These are phyloP conservation scores for Physcomitrellopsis africana DNA, from an alignment of 225 moss, liverwort and hornwort species.

Conservation along the genomic window DNA sequence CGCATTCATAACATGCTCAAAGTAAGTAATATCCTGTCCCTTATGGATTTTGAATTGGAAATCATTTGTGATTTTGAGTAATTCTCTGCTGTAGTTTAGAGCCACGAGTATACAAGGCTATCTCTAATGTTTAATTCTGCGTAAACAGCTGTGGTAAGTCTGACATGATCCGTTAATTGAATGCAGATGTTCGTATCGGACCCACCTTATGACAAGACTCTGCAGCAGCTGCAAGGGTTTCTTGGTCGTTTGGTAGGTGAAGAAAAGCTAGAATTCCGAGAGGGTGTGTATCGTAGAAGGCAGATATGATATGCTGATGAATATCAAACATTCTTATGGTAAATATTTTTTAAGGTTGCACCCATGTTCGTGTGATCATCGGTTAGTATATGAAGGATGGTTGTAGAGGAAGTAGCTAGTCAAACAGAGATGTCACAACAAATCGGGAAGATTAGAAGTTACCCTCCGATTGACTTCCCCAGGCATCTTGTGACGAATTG, in stretches of 20 bases:
- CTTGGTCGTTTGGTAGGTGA: constrained; percentile 92
- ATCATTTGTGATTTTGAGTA: neutral
- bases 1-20: constrained; percentile 99
- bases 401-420: neutral
- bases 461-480: constrained; percentile 10
- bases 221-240: constrained; percentile 96
- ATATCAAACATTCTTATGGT: neutral
- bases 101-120: neutral
- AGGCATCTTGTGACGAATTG: constrained; percentile 21
- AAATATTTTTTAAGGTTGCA: neutral
- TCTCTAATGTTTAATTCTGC: neutral
- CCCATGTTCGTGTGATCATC: neutral
- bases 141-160: constrained; percentile 12
- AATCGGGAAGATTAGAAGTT: neutral
- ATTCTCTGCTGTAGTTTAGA: neutral
- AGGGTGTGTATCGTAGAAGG: constrained; percentile 83
- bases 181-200: constrained; percentile 99
- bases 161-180: constrained; percentile 20
- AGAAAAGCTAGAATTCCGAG: constrained; percentile 90
- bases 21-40: constrained; percentile 49
- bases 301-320: constrained; percentile 44
- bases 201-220: constrained; percentile 93
- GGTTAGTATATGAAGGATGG: neutral
- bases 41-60: neutral
- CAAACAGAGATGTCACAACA: constrained; percentile 9